Evolutionary conservation across 305 asterid species (phyloP).

Genomic region (Petunia hybrid): DNA sequence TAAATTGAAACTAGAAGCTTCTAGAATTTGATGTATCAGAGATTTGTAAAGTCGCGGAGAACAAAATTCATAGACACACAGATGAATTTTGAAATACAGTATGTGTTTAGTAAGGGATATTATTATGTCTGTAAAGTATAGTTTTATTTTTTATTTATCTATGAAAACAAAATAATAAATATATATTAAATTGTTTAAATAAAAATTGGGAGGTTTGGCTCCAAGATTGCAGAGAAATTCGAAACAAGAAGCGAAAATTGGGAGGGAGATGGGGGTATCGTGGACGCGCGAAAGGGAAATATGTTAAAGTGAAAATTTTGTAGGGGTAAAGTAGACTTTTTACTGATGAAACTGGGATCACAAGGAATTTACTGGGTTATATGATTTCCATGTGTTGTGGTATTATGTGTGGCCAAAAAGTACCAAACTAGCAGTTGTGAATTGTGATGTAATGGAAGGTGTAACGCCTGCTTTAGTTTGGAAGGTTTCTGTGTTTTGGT

Average conservation of each 20-base stretch:
- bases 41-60: neutral
- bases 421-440: neutral
- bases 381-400: too few relatives aligned
- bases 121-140: slow-evolving; percentile 16
- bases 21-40: neutral
- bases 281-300: slow-evolving; percentile 57
- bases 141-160: neutral
- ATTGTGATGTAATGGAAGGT: neutral
- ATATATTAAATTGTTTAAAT: slow-evolving; percentile 33
- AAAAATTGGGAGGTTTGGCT: slow-evolving; percentile 59
- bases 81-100: slow-evolving; percentile 10
- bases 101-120: neutral
- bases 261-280: slow-evolving; percentile 43
- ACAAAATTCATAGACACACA: neutral
- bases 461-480: neutral
- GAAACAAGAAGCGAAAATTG: slow-evolving; percentile 43
- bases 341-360: neutral
- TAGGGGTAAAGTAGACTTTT: slow-evolving; percentile 42
- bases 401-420: neutral
- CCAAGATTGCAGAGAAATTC: slow-evolving; percentile 62
- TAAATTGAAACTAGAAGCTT: neutral
- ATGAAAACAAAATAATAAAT: neutral
- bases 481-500: neutral
- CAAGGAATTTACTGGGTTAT: neutral
- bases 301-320: slow-evolving; percentile 20